Base-by-base conservation (phyloP, 1,284 basidiomycete species). In the Ustilago sp. region DNA sequence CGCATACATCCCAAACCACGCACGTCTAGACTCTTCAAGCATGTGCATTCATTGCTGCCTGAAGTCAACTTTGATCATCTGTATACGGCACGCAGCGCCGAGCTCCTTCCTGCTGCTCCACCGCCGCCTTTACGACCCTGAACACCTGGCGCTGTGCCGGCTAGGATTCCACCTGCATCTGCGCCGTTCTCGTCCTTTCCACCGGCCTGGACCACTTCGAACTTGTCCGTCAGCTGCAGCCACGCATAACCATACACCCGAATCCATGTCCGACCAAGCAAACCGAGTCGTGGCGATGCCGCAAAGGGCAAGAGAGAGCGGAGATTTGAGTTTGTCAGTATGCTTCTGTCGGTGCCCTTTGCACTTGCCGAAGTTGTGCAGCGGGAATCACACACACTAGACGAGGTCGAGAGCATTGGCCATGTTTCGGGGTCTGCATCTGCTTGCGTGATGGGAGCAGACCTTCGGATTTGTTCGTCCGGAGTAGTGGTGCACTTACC, bases 401-500 rank as follows among this genome's bases (percentile, higher is more conserved):
- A 36, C 15, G 3, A 51, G 54, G 36, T 19, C 38, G 47, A 52
- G 62, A 58, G 43, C 50, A 12, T 50, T 50, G 48, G 28, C 1
- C 48, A 31, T 51, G 12, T 43, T 15, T 55, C 53, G 53, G 53
- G 41, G 53, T 32, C 12, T 32, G 48, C 12, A 32, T 31, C 48
- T 32, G 28, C 11, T 9, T 8, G 45, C 28, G 15, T 39, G 7
- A 23, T 41, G 6, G 35, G 31, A 31, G 34, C 12, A 23, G 53
- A 9, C 13, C 15, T 53, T 53, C 59, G 59, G 43, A 8, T 47
- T 54, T 53, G 59, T 60, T 54, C 59, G 51, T 41, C 38, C n/a
- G 53, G 15, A 4, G 15, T 15, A 19, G 8, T 7, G 43, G 43
- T 50, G 28, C 1, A 65, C 93, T 83, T 83, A 97, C 95, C 82